Evolutionary conservation across 2,329 filamentous ascomycete genomes (phyloP).

Genomic region (Aspergillus fischeri): DNA sequence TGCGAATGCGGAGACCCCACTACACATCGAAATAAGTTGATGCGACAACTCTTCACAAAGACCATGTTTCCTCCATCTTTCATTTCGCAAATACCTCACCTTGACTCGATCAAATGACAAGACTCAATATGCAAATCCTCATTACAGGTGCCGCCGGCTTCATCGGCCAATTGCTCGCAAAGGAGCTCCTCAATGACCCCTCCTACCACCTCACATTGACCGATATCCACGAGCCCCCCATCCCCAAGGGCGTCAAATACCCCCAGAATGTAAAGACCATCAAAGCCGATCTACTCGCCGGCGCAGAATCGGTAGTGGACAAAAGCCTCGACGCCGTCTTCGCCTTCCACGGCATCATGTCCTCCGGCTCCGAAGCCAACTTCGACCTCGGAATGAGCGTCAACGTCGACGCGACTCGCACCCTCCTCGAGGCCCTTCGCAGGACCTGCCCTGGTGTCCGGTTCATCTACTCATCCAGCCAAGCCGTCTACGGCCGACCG

Average conservation of each 20-base stretch:
- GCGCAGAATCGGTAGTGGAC: slow-evolving; percentile 35
- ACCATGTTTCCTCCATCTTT: not conserved
- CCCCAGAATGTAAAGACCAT: slow-evolving; percentile 50
- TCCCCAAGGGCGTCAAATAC: slow-evolving; percentile 47
- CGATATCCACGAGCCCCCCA: slow-evolving; percentile 52
- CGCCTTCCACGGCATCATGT: slow-evolving; percentile 66
- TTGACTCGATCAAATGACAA: not conserved
- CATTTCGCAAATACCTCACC: not conserved
- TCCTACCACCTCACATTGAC: slow-evolving; percentile 51
- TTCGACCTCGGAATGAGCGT: slow-evolving; percentile 57
- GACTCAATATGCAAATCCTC: slow-evolving; percentile 47
- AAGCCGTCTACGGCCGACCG: slow-evolving; percentile 60
- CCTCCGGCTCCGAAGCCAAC: slow-evolving; percentile 58
- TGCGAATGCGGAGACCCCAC: slow-evolving; percentile 32
- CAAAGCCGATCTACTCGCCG: slow-evolving; percentile 51
- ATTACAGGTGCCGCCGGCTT: slow-evolving; percentile 64
- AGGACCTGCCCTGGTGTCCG: slow-evolving; percentile 50
- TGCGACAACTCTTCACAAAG: not conserved
- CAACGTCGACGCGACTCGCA: slow-evolving; percentile 58
- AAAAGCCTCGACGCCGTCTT: slow-evolving; percentile 52
- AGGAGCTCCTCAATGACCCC: slow-evolving; percentile 50
- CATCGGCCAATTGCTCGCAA: slow-evolving; percentile 59
- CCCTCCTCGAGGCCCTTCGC: slow-evolving; percentile 52
- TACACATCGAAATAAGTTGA: slow-evolving; percentile 11
- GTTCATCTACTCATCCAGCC: slow-evolving; percentile 59